Conservation (phyloP, 352 stramenopile genomes). For the Globisporangium spinosum region DNA sequence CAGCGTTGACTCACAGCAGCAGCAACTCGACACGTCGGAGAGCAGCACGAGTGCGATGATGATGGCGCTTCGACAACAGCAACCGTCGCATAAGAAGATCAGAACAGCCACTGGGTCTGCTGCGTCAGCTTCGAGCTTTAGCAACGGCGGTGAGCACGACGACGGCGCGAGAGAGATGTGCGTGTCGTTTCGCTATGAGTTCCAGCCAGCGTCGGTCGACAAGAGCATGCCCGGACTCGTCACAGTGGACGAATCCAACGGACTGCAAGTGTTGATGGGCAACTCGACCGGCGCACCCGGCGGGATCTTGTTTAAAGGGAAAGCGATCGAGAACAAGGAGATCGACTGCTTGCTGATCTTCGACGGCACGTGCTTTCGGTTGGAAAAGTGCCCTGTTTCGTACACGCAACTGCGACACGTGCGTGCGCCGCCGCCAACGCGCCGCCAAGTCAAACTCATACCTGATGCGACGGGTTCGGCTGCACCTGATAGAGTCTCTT, state of each 20-base stretch:
- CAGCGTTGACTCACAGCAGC: background rate
- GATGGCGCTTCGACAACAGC: constrained; percentile 1
- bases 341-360: constrained; percentile 83
- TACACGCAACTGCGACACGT: constrained; percentile 75
- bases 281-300: constrained; percentile 46
- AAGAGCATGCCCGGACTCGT: constrained; percentile 60
- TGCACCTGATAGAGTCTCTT: background rate
- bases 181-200: constrained; percentile 78
- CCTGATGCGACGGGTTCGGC: background rate
- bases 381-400: constrained; percentile 68
- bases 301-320: constrained; percentile 78
- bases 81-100: background rate
- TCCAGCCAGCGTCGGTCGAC: constrained; percentile 79
- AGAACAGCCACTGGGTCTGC: background rate
- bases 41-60: constrained; percentile 9
- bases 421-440: constrained; percentile 27
- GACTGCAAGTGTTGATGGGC: constrained; percentile 63
- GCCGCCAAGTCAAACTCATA: constrained; percentile 10
- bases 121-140: background rate
- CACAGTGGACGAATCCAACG: constrained; percentile 50
- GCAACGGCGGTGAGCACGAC: background rate
- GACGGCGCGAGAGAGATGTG: constrained; percentile 27
- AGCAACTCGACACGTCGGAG: background rate
- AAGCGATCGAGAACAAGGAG: constrained; percentile 71
- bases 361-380: constrained; percentile 54